Evolutionary conservation across 106 monocot genomes (phyloP).

Genomic region (Xerophyta viscosa): DNA sequence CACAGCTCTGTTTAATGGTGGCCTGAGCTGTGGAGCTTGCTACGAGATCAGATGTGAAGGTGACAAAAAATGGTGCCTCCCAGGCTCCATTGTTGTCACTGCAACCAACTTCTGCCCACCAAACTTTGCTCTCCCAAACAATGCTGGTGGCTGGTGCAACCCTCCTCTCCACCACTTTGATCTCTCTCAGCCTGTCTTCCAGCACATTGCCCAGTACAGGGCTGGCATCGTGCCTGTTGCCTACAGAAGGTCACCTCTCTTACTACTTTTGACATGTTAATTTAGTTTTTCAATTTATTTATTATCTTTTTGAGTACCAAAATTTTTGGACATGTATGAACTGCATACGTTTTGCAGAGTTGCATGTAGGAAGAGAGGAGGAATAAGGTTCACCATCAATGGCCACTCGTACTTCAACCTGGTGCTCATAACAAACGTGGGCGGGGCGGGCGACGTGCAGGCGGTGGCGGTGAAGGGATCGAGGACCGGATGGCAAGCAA

Average conservation of each 20-base stretch:
- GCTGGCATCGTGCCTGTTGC: slow-evolving; percentile 50
- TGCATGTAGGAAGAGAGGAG: slow-evolving; percentile 9
- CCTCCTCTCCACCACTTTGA: slow-evolving; percentile 46
- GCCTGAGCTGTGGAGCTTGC: slow-evolving; percentile 47
- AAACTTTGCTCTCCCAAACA: slow-evolving; percentile 56
- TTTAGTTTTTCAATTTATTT: too few relatives aligned
- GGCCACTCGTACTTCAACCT: slow-evolving; percentile 12
- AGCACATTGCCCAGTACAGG: slow-evolving; percentile 34
- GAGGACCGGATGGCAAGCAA: slow-evolving; percentile 9
- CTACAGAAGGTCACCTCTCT: slow-evolving; percentile 55
- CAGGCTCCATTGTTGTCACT: slow-evolving; percentile 44
- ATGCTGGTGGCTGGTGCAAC: slow-evolving; percentile 54
- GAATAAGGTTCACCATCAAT: slow-evolving; percentile 15
- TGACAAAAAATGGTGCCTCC: slow-evolving; percentile 36
- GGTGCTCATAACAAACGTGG: slow-evolving; percentile 16
- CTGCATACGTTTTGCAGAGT: too few relatives aligned
- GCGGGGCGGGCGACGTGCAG: slow-evolving; percentile 13
- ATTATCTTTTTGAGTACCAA: too few relatives aligned
- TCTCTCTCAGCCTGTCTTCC: slow-evolving; percentile 45
- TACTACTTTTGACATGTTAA: too few relatives aligned
- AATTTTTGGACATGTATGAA: too few relatives aligned
- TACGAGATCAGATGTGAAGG: slow-evolving; percentile 32
- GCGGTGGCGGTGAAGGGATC: slow-evolving; percentile 12
- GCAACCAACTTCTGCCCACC: slow-evolving; percentile 95
- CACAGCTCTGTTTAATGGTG: slow-evolving; percentile 51